phyloP scores from a whole-genome alignment of 1,284 basidiomycete species.

The Heterobasidion parviporum region DNA sequence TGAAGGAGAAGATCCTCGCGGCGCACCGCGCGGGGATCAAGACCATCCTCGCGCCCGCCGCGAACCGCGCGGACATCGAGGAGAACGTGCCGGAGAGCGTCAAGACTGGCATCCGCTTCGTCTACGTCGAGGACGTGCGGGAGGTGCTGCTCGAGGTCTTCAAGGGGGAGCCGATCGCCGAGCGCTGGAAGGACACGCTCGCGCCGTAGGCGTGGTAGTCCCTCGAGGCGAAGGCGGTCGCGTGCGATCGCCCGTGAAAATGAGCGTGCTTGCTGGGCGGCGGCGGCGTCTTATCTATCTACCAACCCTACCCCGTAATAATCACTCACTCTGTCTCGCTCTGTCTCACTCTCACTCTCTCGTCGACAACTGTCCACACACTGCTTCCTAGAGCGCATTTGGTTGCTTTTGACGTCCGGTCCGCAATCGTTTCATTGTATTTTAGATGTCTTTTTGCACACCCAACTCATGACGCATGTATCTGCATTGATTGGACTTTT shows the following conservation, averaged over 20 bases:
- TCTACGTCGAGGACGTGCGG: slow-evolving; percentile 86
- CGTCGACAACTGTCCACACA: background rate
- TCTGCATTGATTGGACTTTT: background rate
- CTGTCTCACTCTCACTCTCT: background rate
- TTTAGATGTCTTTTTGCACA: background rate
- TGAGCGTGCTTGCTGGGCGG: background rate
- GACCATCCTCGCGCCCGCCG: slow-evolving; percentile 82
- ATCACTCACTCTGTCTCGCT: background rate
- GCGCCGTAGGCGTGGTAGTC: too few species aligned
- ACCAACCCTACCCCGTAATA: background rate
- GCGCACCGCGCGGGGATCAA: slow-evolving; percentile 92
- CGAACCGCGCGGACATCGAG: slow-evolving; percentile 87
- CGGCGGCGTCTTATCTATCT: background rate
- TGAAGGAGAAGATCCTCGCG: slow-evolving; percentile 94
- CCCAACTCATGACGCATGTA: slow-evolving; percentile 6
- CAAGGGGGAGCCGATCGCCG: slow-evolving; percentile 46
- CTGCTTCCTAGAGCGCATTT: background rate
- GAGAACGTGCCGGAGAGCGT: slow-evolving; percentile 93
- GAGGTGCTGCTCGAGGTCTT: slow-evolving; percentile 88
- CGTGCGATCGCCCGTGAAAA: too few species aligned
- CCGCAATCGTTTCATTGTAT: slow-evolving; percentile 5
- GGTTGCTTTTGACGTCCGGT: background rate
- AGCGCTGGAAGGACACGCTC: slow-evolving; percentile 62
- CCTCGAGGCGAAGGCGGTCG: too few species aligned
- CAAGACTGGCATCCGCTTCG: slow-evolving; percentile 87